These are phyloP conservation scores for Globisporangium ultimum DNA, from an alignment of 352 stramenopile species.

Conservation along the genomic window DNA sequence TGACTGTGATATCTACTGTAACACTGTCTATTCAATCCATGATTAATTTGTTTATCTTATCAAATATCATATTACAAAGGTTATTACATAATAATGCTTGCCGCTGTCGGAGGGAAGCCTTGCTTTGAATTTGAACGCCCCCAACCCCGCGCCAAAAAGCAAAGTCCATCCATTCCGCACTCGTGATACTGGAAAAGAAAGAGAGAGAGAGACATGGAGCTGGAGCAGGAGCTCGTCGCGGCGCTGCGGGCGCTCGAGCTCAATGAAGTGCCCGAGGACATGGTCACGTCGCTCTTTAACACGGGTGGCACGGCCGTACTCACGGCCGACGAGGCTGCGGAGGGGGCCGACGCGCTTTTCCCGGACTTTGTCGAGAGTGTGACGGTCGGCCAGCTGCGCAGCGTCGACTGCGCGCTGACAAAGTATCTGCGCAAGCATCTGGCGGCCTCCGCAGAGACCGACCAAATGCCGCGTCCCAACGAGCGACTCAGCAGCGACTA, in stretches of 20 bases:
- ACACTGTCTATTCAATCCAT: too few species aligned
- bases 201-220: conserved; percentile 17
- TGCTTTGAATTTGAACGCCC: neutral
- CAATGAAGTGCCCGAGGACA: conserved; percentile 37
- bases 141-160: neutral
- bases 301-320: conserved; percentile 58
- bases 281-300: conserved; percentile 60
- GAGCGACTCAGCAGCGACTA: conserved; percentile 9
- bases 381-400: conserved; percentile 38
- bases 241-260: conserved; percentile 61
- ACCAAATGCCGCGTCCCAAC: neutral
- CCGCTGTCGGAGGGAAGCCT: neutral
- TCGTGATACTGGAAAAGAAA: neutral
- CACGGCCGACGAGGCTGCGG: conserved; percentile 11
- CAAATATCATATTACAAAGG: too few species aligned
- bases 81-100: too few species aligned
- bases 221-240: conserved; percentile 60
- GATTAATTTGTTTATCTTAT: too few species aligned
- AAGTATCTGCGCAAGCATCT: conserved; percentile 49
- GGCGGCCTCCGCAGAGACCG: conserved; percentile 10
- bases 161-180: neutral
- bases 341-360: conserved; percentile 19
- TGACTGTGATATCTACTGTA: too few species aligned
- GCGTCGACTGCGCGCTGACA: conserved; percentile 47
- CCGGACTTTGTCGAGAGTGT: conserved; percentile 30